These are phyloP conservation scores for Suhomyces anneliseae DNA, from an alignment of 1,139 yeast genomes.

Conservation along the genomic window DNA sequence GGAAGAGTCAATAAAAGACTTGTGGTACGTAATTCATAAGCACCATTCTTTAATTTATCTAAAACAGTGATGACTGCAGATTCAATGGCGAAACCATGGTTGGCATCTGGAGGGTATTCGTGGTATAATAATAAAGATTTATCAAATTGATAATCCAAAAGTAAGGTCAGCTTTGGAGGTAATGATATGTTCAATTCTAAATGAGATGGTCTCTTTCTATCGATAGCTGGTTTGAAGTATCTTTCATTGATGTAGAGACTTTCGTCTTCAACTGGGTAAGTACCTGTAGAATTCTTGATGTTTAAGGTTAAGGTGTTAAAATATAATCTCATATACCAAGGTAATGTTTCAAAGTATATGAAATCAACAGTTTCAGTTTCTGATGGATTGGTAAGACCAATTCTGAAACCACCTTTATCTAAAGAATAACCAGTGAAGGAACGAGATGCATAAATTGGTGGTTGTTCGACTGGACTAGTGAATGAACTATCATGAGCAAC, in stretches of 20 bases:
- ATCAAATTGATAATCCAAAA: slow-evolving; percentile 78
- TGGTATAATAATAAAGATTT: slow-evolving; percentile 80
- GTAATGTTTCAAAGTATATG: slow-evolving; percentile 76
- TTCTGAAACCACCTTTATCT: slow-evolving; percentile 86
- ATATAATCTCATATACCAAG: slow-evolving; percentile 91
- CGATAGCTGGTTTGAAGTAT: slow-evolving; percentile 74
- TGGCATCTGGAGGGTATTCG: slow-evolving; percentile 99
- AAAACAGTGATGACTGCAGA: slow-evolving; percentile 76
- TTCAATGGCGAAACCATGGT: slow-evolving; percentile 93
- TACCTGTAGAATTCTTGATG: slow-evolving; percentile 18
- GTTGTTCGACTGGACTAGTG: slow-evolving; percentile 38
- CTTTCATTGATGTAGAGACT: slow-evolving; percentile 48
- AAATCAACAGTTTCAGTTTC: slow-evolving; percentile 44
- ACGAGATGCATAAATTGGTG: slow-evolving; percentile 77
- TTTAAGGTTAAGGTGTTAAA: slow-evolving; percentile 58
- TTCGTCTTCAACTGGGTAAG: slow-evolving; percentile 19
- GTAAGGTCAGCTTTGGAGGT: slow-evolving; percentile 64
- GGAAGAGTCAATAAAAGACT: slow-evolving; percentile 84
- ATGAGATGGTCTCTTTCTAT: slow-evolving; percentile 80
- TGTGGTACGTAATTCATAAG: slow-evolving; percentile 76
- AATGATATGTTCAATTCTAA: slow-evolving; percentile 64
- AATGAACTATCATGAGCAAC: slow-evolving; percentile 35
- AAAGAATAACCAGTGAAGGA: slow-evolving; percentile 91
- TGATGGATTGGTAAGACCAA: slow-evolving; percentile 69
- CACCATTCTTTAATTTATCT: slow-evolving; percentile 14